These are phyloP conservation scores for Patellifolia procumbens DNA, from an alignment of 179 eudicot species.

Conservation along the genomic window DNA sequence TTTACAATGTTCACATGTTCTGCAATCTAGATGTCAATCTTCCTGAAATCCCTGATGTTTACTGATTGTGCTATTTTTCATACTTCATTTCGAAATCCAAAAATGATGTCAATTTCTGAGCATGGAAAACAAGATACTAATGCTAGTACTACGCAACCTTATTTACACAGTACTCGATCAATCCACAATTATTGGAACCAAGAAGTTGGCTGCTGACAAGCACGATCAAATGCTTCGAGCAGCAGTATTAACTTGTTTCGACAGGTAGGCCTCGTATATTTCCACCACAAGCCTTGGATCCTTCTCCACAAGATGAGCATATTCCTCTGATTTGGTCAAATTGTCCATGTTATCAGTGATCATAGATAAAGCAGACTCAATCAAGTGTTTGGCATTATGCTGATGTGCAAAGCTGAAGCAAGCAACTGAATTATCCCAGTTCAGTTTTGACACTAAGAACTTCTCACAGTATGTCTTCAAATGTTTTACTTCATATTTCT, in stretches of 20 bases:
- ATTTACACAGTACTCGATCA: neutral
- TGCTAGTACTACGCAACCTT: neutral
- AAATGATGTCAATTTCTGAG: neutral
- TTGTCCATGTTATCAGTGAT: constrained; percentile 73
- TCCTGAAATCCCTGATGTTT: neutral
- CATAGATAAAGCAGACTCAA: constrained; percentile 61
- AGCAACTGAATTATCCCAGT: constrained; percentile 64
- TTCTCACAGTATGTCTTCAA: constrained; percentile 76
- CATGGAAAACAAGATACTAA: neutral
- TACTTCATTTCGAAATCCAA: no score
- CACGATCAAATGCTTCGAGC: constrained; percentile 31
- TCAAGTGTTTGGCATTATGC: constrained; percentile 63
- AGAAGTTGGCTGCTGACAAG: neutral
- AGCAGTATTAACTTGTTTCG: constrained; percentile 75
- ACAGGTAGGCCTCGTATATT: constrained; percentile 73
- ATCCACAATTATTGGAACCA: neutral
- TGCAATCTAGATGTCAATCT: neutral
- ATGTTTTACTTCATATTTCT: constrained; percentile 80
- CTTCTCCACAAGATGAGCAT: constrained; percentile 69
- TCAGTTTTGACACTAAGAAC: constrained; percentile 63
- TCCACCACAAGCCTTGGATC: constrained; percentile 75
- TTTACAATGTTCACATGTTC: neutral
- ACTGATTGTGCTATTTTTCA: neutral
- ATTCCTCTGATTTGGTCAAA: constrained; percentile 62
- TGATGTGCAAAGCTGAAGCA: constrained; percentile 72